Percentiles rank a stretch among this genome's conserved stretches.
Evolutionary conservation across 495 filamentous ascomycete species (phyloP).

Genomic region (Stereocaulon alpinum): DNA sequence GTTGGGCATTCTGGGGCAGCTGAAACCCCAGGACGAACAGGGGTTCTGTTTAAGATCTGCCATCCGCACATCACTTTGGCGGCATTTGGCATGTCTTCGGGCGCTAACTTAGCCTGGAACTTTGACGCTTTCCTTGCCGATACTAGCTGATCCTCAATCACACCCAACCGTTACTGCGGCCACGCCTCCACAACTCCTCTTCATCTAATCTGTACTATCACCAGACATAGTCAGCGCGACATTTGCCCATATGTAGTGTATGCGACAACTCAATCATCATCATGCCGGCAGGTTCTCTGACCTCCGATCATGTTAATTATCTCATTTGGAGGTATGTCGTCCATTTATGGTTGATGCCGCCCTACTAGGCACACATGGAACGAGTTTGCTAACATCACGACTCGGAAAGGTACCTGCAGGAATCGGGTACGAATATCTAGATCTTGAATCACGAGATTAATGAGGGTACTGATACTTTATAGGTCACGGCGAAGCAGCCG

Average conservation of each 20-base stretch:
- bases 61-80: not conserved
- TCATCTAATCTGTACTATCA: not conserved
- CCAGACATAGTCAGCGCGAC: slow-evolving; percentile 2
- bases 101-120: slow-evolving; percentile 2
- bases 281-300: slow-evolving; percentile 49
- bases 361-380: not conserved
- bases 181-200: slow-evolving; percentile 1
- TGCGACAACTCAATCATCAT: slow-evolving; percentile 20
- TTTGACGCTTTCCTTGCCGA: not conserved
- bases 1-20: not conserved
- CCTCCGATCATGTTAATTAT: slow-evolving; percentile 94
- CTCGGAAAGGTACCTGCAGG: slow-evolving; percentile 66
- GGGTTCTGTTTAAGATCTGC: slow-evolving; percentile 3
- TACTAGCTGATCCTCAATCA: slow-evolving; percentile 3
- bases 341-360: slow-evolving; percentile 15
- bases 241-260: slow-evolving; percentile 9
- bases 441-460: not conserved
- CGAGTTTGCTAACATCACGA: slow-evolving; percentile 25
- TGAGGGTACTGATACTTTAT: slow-evolving; percentile 17
- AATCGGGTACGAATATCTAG: slow-evolving; percentile 60
- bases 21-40: not conserved
- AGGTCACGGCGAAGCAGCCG: slow-evolving; percentile 59
- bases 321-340: slow-evolving; percentile 89
- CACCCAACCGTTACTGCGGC: slow-evolving; percentile 6
- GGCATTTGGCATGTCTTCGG: slow-evolving; percentile 2